Conservation (phyloP, 177 flowering plant genomes). For the Vitis hybrid region DNA sequence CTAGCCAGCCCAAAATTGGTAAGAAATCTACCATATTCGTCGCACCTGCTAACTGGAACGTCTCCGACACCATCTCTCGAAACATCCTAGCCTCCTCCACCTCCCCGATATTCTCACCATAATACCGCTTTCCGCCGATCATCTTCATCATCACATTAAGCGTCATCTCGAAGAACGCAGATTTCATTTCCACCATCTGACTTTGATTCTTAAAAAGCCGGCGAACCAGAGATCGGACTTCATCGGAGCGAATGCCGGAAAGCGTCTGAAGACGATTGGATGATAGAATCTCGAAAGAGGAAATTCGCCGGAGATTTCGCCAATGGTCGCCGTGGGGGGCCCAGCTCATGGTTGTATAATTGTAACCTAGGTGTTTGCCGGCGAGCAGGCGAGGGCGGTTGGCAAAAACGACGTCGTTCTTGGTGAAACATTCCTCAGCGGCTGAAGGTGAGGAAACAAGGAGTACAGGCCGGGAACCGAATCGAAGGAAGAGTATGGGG, state of each 20-base stretch:
- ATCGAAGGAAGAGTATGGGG: constrained; percentile 17
- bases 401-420: constrained; percentile 35
- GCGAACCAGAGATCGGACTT: constrained; percentile 18
- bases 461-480: constrained; percentile 24
- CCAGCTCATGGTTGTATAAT: constrained; percentile 24
- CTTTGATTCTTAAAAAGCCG: background rate
- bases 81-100: no score
- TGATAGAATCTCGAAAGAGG: constrained; percentile 27
- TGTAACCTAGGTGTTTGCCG: constrained; percentile 23
- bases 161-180: constrained; percentile 27
- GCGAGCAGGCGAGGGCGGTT: constrained; percentile 31
- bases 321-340: constrained; percentile 29
- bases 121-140: constrained; percentile 35
- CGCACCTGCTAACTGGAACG: no score
- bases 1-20: constrained; percentile 25
- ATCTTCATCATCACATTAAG: constrained; percentile 39
- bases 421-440: constrained; percentile 29
- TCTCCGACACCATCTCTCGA: no score
- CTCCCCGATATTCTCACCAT: no score
- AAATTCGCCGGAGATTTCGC: constrained; percentile 23
- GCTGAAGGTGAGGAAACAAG: constrained; percentile 23
- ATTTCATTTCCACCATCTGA: constrained; percentile 17
- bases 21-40: constrained; percentile 17
- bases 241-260: constrained; percentile 18
- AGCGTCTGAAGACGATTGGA: constrained; percentile 22